A percentile compares a stretch with the other conserved stretches of the same genome.
These are phyloP conservation scores for Alternaria angustiovoidea DNA, from an alignment of 2,329 filamentous ascomycete genomes.

Conservation along the genomic window DNA sequence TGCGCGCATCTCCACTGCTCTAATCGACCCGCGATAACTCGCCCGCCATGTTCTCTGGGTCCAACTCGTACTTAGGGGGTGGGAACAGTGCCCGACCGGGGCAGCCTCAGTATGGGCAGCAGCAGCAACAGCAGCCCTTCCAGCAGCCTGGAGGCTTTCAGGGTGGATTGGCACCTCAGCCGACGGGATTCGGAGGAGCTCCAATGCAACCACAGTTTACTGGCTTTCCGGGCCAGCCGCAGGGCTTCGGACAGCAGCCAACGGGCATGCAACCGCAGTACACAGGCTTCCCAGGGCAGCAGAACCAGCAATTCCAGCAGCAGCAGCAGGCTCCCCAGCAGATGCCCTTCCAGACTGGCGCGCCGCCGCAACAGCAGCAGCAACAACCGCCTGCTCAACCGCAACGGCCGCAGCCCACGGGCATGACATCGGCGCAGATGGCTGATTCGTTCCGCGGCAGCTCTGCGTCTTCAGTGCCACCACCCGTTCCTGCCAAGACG, in stretches of 20 bases:
- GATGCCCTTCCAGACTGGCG: constrained; percentile 50
- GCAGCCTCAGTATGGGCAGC: constrained; percentile 57
- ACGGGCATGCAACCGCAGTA: constrained; percentile 51
- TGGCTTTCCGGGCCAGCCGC: constrained; percentile 56
- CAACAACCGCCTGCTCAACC: constrained; percentile 60
- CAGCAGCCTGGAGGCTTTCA: constrained; percentile 66
- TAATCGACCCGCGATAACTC: constrained; percentile 31
- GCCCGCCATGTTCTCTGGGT: constrained; percentile 83
- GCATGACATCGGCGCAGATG: constrained; percentile 70
- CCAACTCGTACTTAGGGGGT: constrained; percentile 84
- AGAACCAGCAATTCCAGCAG: constrained; percentile 56
- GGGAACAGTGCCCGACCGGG: constrained; percentile 77
- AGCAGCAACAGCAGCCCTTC: constrained; percentile 56
- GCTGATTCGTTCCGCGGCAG: constrained; percentile 66
- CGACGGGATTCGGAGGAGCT: constrained; percentile 60
- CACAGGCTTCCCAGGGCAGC: constrained; percentile 59
- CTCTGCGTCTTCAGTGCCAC: constrained; percentile 55
- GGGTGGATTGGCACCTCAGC: constrained; percentile 56
- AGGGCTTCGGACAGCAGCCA: constrained; percentile 57
- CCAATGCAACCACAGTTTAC: constrained; percentile 62
- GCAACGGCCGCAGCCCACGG: constrained; percentile 62
- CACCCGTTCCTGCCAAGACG: constrained; percentile 69
- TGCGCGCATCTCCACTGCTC: constrained; percentile 27
- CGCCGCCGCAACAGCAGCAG: constrained; percentile 66
- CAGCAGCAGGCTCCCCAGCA: constrained; percentile 61